phyloP scores from a whole-genome alignment of 1,139 yeast genomes.

The Pichia sp. region DNA sequence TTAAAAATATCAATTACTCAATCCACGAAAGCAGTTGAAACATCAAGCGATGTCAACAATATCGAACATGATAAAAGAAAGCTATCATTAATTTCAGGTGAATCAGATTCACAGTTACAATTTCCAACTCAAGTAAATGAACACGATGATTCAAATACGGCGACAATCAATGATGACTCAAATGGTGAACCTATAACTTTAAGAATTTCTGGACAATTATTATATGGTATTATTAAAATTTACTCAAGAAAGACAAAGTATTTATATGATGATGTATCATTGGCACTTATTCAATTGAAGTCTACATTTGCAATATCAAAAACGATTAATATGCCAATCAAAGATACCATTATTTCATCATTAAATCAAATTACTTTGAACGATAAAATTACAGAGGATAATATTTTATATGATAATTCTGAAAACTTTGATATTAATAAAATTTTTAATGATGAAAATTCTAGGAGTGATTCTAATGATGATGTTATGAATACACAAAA shows the following conservation, averaged over 20 bases:
- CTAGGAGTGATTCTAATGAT: neutral
- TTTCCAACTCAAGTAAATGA: slow-evolving; percentile 7
- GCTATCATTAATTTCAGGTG: neutral
- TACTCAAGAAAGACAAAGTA: slow-evolving; percentile 84
- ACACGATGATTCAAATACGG: neutral
- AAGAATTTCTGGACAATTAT: slow-evolving; percentile 79
- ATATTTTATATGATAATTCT: slow-evolving; percentile 54
- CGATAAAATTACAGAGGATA: slow-evolving; percentile 76
- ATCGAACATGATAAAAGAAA: neutral
- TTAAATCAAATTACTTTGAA: slow-evolving; percentile 54
- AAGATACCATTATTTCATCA: slow-evolving; percentile 32
- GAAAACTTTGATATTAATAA: slow-evolving; percentile 52
- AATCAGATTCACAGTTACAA: slow-evolving; percentile 8
- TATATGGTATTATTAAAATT: slow-evolving; percentile 83
- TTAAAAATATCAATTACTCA: slow-evolving; percentile 64
- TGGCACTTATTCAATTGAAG: slow-evolving; percentile 66
- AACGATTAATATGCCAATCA: slow-evolving; percentile 28
- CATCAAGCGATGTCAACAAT: slow-evolving; percentile 14
- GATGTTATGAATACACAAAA: neutral
- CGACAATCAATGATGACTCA: slow-evolving; percentile 13
- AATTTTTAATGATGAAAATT: slow-evolving; percentile 19
- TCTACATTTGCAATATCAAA: slow-evolving; percentile 55
- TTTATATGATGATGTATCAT: slow-evolving; percentile 77
- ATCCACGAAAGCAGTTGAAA: slow-evolving; percentile 50
- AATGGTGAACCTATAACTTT: slow-evolving; percentile 58